Conservation (phyloP, 768 basidiomycete genomes). For the Sporobolomyces roseus region DNA sequence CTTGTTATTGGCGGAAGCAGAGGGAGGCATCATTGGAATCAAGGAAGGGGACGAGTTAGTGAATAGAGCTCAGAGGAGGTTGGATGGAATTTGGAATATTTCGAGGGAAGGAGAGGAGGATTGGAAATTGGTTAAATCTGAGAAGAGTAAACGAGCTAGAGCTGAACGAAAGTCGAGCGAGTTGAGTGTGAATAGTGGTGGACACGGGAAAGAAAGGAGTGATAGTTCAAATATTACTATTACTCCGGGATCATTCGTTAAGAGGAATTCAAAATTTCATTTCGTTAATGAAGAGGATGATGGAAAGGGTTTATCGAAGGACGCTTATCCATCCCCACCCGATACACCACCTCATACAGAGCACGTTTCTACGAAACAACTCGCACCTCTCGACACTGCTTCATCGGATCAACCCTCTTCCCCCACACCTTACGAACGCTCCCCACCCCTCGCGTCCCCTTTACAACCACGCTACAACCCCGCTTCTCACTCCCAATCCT, state of each 20-base stretch:
- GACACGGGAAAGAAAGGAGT: constrained; percentile 4
- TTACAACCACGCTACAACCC: constrained; percentile 5
- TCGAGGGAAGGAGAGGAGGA: background rate
- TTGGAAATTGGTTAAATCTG: constrained; percentile 30
- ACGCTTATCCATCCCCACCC: constrained; percentile 23
- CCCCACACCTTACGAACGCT: background rate
- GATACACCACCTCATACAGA: constrained; percentile 6
- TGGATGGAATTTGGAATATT: constrained; percentile 3
- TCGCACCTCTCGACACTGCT: background rate
- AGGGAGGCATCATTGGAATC: constrained; percentile 13
- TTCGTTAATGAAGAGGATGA: constrained; percentile 9
- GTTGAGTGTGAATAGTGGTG: too few relatives aligned
- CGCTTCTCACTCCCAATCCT: background rate
- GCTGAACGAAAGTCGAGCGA: too few relatives aligned
- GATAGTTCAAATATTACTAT: constrained; percentile 4
- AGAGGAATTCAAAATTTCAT: constrained; percentile 13
- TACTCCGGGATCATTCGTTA: background rate
- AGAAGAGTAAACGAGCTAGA: background rate
- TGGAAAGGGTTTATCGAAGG: background rate
- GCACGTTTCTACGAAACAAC: background rate
- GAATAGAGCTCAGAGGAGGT: constrained; percentile 11
- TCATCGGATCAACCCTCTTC: background rate
- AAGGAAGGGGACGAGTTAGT: constrained; percentile 37
- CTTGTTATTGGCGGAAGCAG: background rate
- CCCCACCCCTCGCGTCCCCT: constrained; percentile 7